Base-by-base conservation (phyloP, 371 early-diverging fungal species). In the Mucor sp. region DNA sequence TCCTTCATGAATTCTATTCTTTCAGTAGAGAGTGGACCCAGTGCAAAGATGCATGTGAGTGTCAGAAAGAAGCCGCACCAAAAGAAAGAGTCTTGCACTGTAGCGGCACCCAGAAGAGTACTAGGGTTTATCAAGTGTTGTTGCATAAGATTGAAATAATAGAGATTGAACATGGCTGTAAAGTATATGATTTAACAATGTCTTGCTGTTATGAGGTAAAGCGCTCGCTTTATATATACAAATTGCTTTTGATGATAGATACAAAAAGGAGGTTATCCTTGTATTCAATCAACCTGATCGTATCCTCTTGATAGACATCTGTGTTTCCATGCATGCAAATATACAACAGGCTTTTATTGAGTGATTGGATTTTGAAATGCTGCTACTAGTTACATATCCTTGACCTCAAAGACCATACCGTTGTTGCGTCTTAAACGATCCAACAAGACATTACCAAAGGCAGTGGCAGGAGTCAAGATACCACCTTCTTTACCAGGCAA, bases 381-480 rank as follows among this genome's bases (percentile, higher is more conserved):
- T 30, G 30, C 30, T 30, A 30, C 6, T 50, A 19, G 2, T 50
- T 50, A 50, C 7, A 80, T 50, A 25, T 77, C 69, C 14, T 76
- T 33, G 5, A 89, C 88, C 25, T 85, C 77, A 66, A 93, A 82
- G 32, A 81, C 75, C 82, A 90, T 87, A 12, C 87, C 87, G 28
- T 74, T 53, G 44, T 75, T 60, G 21, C 70, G 69, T 43, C 82
- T 78, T 61, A 93, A 74, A 21, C 93, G 80, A 21, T 83, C 75
- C 11, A 91, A 72, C 43, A 93, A 74, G 3, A 84, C 81, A 33
- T 85, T 37, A 23, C 95, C 93, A 85, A 92, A 88, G 8, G 90
- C 88, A 43, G 84, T 81, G 4, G 92, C 86, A 17, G 93, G 89
- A 6, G 95, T 91, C 30, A 90, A 79, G 8, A 94, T 80, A 39